Percentiles rank a stretch among this genome's conserved stretches.
Evolutionary conservation across 2,329 filamentous ascomycete genomes (phyloP).

Genomic region (Phialophora verrucosa): DNA sequence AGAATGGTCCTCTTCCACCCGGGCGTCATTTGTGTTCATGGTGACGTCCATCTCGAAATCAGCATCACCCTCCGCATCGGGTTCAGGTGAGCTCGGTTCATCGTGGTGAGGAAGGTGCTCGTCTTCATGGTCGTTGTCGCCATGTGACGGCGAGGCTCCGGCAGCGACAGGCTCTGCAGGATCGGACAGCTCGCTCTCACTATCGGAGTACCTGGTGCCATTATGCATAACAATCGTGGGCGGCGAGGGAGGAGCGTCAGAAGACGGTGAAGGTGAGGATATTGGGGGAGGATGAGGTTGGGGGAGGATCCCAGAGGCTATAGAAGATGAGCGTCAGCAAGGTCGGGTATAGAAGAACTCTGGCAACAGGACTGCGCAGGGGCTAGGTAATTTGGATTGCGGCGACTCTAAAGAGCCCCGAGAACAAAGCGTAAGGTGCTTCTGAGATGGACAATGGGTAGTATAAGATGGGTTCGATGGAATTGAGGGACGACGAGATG

Average conservation of each 20-base stretch:
- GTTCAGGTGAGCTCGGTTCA: conserved; percentile 49
- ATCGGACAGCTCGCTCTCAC: conserved; percentile 79
- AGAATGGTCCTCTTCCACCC: conserved; percentile 56
- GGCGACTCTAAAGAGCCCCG: conserved; percentile 31
- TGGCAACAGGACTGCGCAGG: conserved; percentile 15
- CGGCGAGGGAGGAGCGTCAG: conserved; percentile 68
- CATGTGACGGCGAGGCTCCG: conserved; percentile 54
- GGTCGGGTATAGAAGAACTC: conserved; percentile 29
- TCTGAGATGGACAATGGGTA: conserved; percentile 29
- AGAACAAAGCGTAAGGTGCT: conserved; percentile 9
- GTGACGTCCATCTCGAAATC: conserved; percentile 76
- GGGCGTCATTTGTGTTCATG: conserved; percentile 60
- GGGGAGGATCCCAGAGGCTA: conserved; percentile 34
- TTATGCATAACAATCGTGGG: conserved; percentile 54
- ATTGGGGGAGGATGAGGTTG: conserved; percentile 34
- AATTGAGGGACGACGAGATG: conserved; percentile 33
- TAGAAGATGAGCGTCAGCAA: conserved; percentile 38
- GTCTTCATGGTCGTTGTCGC: conserved; percentile 50
- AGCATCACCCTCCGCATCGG: conserved; percentile 55
- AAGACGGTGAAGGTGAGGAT: conserved; percentile 52
- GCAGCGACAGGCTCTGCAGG: conserved; percentile 63
- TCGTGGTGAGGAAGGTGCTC: conserved; percentile 49
- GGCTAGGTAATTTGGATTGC: conserved; percentile 20
- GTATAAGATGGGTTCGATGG: conserved; percentile 38
- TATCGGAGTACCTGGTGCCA: conserved; percentile 58